Conservation (phyloP, 2,329 filamentous ascomycete genomes). For the Hypoxylon sp. region DNA sequence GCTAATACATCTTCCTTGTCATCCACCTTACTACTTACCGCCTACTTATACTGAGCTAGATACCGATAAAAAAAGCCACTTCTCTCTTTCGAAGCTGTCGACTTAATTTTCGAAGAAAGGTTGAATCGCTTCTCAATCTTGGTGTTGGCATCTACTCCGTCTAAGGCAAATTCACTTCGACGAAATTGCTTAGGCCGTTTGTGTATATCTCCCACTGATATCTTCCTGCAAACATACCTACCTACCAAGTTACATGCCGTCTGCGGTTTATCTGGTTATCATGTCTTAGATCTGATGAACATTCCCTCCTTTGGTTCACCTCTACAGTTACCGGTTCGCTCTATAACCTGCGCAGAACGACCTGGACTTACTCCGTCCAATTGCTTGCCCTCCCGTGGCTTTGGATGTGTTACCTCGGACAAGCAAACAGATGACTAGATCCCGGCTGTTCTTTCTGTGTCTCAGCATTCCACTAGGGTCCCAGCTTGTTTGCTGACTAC, state of each 20-base stretch:
- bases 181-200: conserved; percentile 24
- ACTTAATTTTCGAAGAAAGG: conserved; percentile 10
- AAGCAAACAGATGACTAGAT: conserved; percentile 35
- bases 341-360: conserved; percentile 22
- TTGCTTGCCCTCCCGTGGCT: conserved; percentile 25
- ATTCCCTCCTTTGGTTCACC: not conserved
- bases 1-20: conserved; percentile 11
- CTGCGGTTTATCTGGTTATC: too few species aligned
- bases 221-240: too few species aligned
- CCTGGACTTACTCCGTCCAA: conserved; percentile 28
- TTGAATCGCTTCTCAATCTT: conserved; percentile 12
- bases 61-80: conserved; percentile 7
- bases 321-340: conserved; percentile 7
- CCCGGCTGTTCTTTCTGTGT: conserved; percentile 31
- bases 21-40: too few species aligned
- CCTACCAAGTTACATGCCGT: too few species aligned
- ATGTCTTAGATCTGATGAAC: conserved; percentile 14
- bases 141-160: conserved; percentile 16
- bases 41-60: too few species aligned
- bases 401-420: conserved; percentile 37
- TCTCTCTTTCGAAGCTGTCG: conserved; percentile 11
- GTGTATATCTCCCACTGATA: too few species aligned
- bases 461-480: conserved; percentile 27
- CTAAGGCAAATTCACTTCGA: conserved; percentile 14
- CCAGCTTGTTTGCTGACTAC: conserved; percentile 35